Conservation (phyloP, 2,329 filamentous ascomycete species). For the Cercospora nicotianae region DNA sequence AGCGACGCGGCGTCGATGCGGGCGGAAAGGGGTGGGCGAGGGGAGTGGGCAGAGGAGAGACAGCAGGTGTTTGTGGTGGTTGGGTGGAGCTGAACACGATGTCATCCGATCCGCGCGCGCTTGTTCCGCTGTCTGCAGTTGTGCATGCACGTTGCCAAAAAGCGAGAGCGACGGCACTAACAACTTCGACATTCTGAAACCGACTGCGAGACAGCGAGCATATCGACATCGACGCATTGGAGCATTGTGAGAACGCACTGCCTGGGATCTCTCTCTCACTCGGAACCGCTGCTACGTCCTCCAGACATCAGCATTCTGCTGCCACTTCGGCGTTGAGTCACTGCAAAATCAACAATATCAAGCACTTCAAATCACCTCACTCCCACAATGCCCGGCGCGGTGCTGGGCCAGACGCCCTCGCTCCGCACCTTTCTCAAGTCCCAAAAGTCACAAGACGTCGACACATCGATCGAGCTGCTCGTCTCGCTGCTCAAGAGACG, state of each 20-base stretch:
- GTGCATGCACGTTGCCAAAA: not conserved
- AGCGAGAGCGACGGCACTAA: constrained; percentile 3
- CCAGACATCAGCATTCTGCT: not conserved
- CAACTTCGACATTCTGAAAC: not conserved
- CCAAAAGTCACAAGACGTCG: constrained; percentile 71
- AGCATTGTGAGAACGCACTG: not conserved
- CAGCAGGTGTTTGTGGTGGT: not conserved
- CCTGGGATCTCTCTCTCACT: too few species aligned
- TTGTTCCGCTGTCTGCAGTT: not conserved
- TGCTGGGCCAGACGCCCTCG: constrained; percentile 65
- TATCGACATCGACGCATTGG: not conserved
- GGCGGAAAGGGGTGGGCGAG: not conserved
- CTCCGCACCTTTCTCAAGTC: constrained; percentile 77
- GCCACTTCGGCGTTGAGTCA: not conserved
- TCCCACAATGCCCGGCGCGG: constrained; percentile 57
- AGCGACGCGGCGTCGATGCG: not conserved
- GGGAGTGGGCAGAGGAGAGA: not conserved
- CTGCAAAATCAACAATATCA: constrained; percentile 7
- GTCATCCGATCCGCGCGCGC: constrained; percentile 6
- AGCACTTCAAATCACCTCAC: not conserved
- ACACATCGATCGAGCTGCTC: constrained; percentile 79
- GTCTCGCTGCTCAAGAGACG: constrained; percentile 84
- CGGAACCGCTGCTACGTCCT: not conserved
- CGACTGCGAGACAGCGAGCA: not conserved
- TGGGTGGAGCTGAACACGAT: constrained; percentile 10